These are phyloP conservation scores for Amphibolis antarctica DNA, from an alignment of 106 monocot genomes.

Conservation along the genomic window DNA sequence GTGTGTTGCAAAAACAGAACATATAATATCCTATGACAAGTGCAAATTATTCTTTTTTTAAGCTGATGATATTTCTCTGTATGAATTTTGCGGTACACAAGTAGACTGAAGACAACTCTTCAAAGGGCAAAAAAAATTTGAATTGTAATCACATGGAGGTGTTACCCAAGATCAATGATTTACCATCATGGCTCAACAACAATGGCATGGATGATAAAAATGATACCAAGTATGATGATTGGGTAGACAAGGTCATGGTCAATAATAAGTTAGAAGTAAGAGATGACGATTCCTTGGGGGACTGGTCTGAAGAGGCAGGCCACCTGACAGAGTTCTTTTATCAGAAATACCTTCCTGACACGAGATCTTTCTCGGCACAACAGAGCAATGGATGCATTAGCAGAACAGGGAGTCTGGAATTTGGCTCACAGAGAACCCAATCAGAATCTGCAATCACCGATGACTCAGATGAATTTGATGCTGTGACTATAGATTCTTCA, in stretches of 20 bases:
- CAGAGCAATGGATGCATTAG: constrained; percentile 14
- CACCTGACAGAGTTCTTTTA: constrained; percentile 47
- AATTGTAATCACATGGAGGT: constrained; percentile 61
- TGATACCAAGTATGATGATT: constrained; percentile 46
- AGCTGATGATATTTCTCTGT: neutral
- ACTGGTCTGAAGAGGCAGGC: constrained; percentile 36
- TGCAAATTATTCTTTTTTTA: too few relatives aligned
- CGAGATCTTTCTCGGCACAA: constrained; percentile 22
- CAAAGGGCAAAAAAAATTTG: constrained; percentile 41
- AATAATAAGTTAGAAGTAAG: constrained; percentile 47
- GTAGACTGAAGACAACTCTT: constrained; percentile 24
- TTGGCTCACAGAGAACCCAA: constrained; percentile 25
- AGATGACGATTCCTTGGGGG: constrained; percentile 20
- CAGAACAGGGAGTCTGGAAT: constrained; percentile 28
- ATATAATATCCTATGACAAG: too few relatives aligned
- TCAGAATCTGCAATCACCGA: constrained; percentile 29
- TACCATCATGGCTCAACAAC: constrained; percentile 44
- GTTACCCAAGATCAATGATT: constrained; percentile 21
- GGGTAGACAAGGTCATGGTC: constrained; percentile 81
- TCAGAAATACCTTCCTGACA: constrained; percentile 42
- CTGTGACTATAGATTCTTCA: constrained; percentile 80
- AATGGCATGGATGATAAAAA: constrained; percentile 40
- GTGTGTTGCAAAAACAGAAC: too few relatives aligned
- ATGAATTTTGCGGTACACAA: neutral
- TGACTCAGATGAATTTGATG: constrained; percentile 60